A percentile compares a stretch with the other conserved stretches of the same genome.
Conservation (phyloP, 768 basidiomycete genomes). For the Suillus discolor region DNA sequence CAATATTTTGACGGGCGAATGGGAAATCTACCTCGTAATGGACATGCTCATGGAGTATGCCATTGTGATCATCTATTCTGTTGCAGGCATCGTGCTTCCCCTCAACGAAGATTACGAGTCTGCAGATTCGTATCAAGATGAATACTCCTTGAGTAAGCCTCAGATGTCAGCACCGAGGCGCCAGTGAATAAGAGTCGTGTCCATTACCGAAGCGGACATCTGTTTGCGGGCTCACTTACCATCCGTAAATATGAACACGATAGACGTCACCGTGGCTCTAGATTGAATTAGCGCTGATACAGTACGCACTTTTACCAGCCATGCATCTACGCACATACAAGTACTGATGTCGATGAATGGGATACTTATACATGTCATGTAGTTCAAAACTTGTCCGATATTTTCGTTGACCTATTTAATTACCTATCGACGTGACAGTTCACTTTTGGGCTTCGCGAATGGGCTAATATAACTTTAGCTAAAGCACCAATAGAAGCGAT, state of each 20-base stretch:
- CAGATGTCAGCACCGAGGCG: background rate
- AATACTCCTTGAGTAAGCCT: conserved; percentile 35
- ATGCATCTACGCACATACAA: no score
- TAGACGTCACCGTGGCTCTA: no score
- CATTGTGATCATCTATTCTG: conserved; percentile 42
- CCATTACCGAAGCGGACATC: background rate
- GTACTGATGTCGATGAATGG: no score
- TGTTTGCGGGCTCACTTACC: background rate
- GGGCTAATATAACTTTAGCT: no score
- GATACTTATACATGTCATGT: no score
- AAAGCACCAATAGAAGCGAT: no score
- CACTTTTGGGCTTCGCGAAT: no score
- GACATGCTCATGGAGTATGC: conserved; percentile 58
- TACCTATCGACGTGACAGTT: no score
- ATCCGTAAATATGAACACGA: background rate
- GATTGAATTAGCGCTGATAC: no score
- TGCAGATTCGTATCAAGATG: conserved; percentile 14
- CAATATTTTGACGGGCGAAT: conserved; percentile 53
- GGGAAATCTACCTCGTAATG: conserved; percentile 55
- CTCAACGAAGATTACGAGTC: conserved; percentile 19
- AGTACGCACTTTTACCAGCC: no score
- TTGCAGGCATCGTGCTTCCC: conserved; percentile 22
- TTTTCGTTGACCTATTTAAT: no score
- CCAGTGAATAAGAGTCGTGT: background rate
- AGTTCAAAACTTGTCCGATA: no score